Conservation (phyloP, 73 alveolate species). For the Paraurostyla sp. region DNA sequence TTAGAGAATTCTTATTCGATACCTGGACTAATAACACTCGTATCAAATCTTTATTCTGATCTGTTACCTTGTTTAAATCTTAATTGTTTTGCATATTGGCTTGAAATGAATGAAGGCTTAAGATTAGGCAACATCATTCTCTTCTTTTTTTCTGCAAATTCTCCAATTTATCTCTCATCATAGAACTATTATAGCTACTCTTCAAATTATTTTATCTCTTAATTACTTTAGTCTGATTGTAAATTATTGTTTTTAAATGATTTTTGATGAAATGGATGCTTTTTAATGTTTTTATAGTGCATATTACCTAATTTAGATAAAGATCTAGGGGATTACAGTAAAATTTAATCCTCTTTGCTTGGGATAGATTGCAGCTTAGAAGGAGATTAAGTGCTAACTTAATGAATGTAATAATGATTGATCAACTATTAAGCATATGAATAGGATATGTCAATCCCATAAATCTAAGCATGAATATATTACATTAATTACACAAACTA, state of each 20-base stretch:
- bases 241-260: neutral
- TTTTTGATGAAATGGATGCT: too few species aligned
- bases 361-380: neutral
- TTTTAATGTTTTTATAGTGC: too few species aligned
- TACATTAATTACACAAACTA: constrained; percentile 11
- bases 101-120: constrained; percentile 33
- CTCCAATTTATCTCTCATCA: constrained; percentile 9
- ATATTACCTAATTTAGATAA: too few species aligned
- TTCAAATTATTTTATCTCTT: neutral
- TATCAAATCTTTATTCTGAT: constrained; percentile 6
- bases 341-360: too few species aligned
- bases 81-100: constrained; percentile 24
- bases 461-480: constrained; percentile 10
- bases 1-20: neutral
- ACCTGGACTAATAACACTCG: constrained; percentile 32
- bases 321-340: too few species aligned
- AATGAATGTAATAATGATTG: neutral
- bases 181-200: neutral
- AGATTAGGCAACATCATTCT: constrained; percentile 22
- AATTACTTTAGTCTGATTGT: neutral
- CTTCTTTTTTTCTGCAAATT: constrained; percentile 31
- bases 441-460: constrained; percentile 43
- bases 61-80: neutral
- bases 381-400: neutral
- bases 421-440: constrained; percentile 11